Evolutionary conservation across 2,329 filamentous ascomycete species (phyloP).

Genomic region (Balansia obtecta): DNA sequence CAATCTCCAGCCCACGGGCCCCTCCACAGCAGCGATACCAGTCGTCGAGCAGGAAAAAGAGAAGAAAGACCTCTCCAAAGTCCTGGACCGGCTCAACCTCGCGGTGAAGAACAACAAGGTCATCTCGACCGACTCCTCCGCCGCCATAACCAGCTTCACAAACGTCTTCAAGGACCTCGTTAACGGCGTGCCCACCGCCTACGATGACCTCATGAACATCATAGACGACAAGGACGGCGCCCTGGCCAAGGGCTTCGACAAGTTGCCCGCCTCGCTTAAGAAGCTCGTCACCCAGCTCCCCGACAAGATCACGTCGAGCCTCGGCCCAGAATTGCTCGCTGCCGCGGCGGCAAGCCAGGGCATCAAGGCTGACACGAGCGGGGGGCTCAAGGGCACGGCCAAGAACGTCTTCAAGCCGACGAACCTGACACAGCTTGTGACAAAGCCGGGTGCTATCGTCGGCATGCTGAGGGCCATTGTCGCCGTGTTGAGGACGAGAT

Average conservation of each 20-base stretch:
- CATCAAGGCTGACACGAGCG: conserved; percentile 40
- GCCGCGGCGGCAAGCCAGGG: conserved; percentile 66
- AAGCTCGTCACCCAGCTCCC: conserved; percentile 79
- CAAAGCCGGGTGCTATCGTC: conserved; percentile 76
- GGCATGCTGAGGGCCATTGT: conserved; percentile 83
- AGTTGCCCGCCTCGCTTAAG: conserved; percentile 67
- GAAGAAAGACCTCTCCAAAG: conserved; percentile 60
- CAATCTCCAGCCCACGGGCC: conserved; percentile 7
- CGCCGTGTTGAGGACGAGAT: conserved; percentile 72
- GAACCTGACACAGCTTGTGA: conserved; percentile 66
- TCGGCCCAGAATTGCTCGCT: conserved; percentile 75
- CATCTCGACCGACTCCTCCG: conserved; percentile 73
- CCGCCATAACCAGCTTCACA: conserved; percentile 74
- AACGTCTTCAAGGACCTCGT: conserved; percentile 84
- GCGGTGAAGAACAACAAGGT: conserved; percentile 75
- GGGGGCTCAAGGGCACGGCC: conserved; percentile 47
- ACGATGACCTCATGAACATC: conserved; percentile 64
- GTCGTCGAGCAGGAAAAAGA: conserved; percentile 34
- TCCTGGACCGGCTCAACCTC: conserved; percentile 77
- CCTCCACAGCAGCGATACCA: conserved; percentile 21
- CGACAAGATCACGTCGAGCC: conserved; percentile 60
- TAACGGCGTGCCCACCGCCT: conserved; percentile 87
- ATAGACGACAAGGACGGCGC: conserved; percentile 49
- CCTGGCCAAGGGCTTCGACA: conserved; percentile 47
- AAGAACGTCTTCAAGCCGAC: conserved; percentile 58